Percentiles rank a stretch among this genome's conserved stretches.
Conservation (phyloP, 129 eudicot species). For the Tanacetum coccineum region DNA sequence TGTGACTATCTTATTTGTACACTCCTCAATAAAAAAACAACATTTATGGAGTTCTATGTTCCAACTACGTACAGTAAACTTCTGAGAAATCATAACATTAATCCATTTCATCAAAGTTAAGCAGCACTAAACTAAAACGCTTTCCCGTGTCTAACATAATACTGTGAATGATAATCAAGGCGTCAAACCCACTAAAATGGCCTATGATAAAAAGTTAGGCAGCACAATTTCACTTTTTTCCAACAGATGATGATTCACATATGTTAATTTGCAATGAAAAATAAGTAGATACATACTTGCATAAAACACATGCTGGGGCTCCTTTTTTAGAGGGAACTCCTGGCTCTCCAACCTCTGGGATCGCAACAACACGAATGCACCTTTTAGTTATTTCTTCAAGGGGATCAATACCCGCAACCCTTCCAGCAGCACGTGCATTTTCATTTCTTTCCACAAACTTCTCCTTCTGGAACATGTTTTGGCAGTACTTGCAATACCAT, state of each 20-base stretch:
- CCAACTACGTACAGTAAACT: too few species aligned
- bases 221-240: too few species aligned
- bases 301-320: conserved; percentile 61
- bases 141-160: too few species aligned
- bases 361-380: conserved; percentile 64
- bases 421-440: conserved; percentile 88
- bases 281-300: conserved; percentile 47
- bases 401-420: conserved; percentile 61
- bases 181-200: too few species aligned
- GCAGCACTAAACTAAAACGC: too few species aligned
- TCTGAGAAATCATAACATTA: too few species aligned
- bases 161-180: too few species aligned
- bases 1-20: too few species aligned
- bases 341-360: conserved; percentile 14
- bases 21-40: too few species aligned
- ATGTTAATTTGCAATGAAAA: background rate
- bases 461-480: conserved; percentile 46
- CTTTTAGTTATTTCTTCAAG: conserved; percentile 56
- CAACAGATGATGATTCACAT: background rate
- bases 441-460: conserved; percentile 55
- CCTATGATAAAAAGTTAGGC: too few species aligned
- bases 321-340: conserved; percentile 34
- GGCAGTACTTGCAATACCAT: conserved; percentile 81
- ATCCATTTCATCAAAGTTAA: too few species aligned
- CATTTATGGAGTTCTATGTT: too few species aligned